Percentiles rank a stretch among this genome's conserved stretches.
Conservation (phyloP, 23 red algal species). For the Gracilaria vermiculophylla region DNA sequence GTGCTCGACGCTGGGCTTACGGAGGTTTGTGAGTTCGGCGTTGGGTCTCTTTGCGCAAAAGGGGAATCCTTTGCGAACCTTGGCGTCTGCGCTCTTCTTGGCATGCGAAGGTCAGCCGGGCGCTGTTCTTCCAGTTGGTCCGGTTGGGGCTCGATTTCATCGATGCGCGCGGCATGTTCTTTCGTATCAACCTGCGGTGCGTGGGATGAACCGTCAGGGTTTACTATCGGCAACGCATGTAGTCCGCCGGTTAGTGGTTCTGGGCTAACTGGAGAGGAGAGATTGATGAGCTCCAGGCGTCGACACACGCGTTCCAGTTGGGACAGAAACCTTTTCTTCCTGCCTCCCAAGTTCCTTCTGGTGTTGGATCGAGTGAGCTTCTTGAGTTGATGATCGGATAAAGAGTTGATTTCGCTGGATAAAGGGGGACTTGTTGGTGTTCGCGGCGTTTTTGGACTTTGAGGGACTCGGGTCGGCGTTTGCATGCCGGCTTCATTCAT, state of each 20-base stretch:
- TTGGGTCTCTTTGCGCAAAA: background rate
- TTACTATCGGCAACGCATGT: constrained; percentile 17
- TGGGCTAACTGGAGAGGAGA: background rate
- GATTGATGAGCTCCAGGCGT: background rate
- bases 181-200: background rate
- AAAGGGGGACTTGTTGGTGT: too few species aligned
- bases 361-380: constrained; percentile 46
- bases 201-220: constrained; percentile 12
- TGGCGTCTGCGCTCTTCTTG: background rate
- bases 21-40: background rate
- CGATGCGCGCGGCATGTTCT: background rate
- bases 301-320: constrained; percentile 45
- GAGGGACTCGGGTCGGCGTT: background rate
- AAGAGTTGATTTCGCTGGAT: background rate
- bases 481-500: background rate
- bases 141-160: background rate
- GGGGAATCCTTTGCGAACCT: background rate
- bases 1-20: background rate
- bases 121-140: background rate
- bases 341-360: constrained; percentile 18
- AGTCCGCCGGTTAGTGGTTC: background rate
- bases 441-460: too few species aligned
- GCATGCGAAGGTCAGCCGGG: background rate
- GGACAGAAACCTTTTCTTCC: constrained; percentile 10
- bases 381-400: constrained; percentile 33